These are phyloP conservation scores for Elaeis guineensis DNA, from an alignment of 176 grass and related monocot genomes.

Conservation along the genomic window DNA sequence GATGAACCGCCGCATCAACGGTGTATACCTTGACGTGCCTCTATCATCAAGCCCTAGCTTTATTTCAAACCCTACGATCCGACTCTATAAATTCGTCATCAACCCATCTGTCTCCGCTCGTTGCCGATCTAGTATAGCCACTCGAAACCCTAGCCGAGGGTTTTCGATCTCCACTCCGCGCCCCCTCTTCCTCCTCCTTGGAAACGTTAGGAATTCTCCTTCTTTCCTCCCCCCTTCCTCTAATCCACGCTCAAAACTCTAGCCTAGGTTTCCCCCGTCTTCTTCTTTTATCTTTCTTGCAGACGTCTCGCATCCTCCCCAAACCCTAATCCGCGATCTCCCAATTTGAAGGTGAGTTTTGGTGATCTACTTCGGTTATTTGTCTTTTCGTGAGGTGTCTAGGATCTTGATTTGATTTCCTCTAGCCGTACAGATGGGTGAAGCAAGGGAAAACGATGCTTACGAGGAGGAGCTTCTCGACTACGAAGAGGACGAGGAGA, in stretches of 20 bases:
- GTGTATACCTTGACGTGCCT: no score
- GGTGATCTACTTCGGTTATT: no score
- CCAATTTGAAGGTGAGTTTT: background rate
- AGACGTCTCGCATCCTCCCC: background rate
- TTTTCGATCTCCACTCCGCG: background rate
- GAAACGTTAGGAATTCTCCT: no score
- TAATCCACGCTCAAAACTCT: background rate
- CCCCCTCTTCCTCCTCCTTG: background rate
- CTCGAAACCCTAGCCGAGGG: no score
- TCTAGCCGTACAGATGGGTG: conserved; percentile 51
- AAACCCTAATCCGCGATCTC: background rate
- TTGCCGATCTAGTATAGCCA: background rate
- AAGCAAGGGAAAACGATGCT: conserved; percentile 78
- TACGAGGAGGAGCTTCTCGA: conserved; percentile 99
- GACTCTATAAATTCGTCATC: no score
- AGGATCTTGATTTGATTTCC: background rate
- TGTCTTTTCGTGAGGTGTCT: no score
- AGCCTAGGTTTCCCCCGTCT: background rate
- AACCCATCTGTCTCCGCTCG: background rate
- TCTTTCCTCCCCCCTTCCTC: no score
- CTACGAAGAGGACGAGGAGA: conserved; percentile 97
- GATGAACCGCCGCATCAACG: no score
- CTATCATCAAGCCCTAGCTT: no score
- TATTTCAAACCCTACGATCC: no score
- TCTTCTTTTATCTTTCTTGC: conserved; percentile 15